These are phyloP conservation scores for Leccinum variicolor DNA, from an alignment of 768 basidiomycete species.

Conservation along the genomic window DNA sequence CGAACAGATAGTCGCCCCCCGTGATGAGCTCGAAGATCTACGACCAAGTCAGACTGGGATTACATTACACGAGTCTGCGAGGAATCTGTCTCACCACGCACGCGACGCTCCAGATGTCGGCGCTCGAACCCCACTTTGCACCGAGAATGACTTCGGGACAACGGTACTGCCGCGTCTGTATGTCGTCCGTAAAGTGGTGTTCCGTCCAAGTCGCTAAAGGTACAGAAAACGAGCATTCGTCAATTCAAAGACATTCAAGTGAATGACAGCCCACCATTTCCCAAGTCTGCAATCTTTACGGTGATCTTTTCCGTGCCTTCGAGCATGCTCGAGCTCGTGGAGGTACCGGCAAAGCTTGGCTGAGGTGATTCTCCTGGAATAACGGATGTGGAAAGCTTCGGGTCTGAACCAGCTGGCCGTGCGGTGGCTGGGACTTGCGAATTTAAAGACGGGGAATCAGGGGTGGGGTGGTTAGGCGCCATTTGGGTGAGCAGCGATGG, in stretches of 20 bases:
- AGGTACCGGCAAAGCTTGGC: slow-evolving; percentile 23
- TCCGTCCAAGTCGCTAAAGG: slow-evolving; percentile 75
- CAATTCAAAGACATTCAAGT: not conserved
- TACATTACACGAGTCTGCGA: not conserved
- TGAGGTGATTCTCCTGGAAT: slow-evolving; percentile 29
- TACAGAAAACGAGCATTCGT: not conserved
- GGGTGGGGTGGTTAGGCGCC: slow-evolving; percentile 37
- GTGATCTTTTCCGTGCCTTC: slow-evolving; percentile 71
- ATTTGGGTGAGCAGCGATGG: slow-evolving; percentile 77
- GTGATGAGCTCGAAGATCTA: slow-evolving; percentile 94
- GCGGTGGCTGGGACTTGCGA: slow-evolving; percentile 26
- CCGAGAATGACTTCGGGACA: slow-evolving; percentile 98
- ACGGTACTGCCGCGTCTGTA: slow-evolving; percentile 95
- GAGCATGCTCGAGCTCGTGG: slow-evolving; percentile 27
- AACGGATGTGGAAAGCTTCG: slow-evolving; percentile 26
- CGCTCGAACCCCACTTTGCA: slow-evolving; percentile 92
- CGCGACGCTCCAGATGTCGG: slow-evolving; percentile 95
- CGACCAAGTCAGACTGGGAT: not conserved
- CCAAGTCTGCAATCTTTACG: slow-evolving; percentile 98
- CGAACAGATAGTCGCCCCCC: slow-evolving; percentile 97
- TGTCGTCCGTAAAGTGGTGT: slow-evolving; percentile 98
- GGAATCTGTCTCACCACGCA: slow-evolving; percentile 66
- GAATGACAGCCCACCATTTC: slow-evolving; percentile 52
- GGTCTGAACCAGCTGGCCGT: slow-evolving; percentile 22
- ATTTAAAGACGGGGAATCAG: slow-evolving; percentile 21